Evolutionary conservation across 202 grass and related monocot species (phyloP).

Genomic region (Digitaria exilis): DNA sequence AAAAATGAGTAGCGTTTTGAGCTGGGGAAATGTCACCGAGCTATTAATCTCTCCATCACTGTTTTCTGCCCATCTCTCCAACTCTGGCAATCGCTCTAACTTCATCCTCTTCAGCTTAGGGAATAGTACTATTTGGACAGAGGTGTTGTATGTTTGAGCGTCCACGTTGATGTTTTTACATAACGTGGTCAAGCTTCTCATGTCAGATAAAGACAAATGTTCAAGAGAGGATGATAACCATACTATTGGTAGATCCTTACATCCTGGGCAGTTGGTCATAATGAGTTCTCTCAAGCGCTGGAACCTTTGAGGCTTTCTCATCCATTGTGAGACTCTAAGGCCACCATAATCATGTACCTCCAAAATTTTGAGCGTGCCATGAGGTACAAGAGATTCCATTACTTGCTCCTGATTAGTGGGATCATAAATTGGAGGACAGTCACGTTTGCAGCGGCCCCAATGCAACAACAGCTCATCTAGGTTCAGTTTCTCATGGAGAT

Average conservation of each 20-base stretch:
- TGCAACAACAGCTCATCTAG: not conserved
- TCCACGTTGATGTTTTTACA: not conserved
- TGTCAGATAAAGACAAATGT: accelerated
- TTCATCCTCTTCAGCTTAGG: not conserved
- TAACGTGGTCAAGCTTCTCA: not conserved
- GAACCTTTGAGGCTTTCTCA: not conserved
- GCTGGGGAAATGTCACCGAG: not conserved
- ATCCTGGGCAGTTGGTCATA: not conserved
- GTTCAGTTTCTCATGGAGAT: constrained; percentile 8
- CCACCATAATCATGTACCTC: not conserved
- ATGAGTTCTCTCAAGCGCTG: not conserved
- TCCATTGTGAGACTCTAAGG: not conserved
- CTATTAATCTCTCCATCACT: not conserved
- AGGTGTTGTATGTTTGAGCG: not conserved
- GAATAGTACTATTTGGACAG: not conserved
- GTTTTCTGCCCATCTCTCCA: constrained; percentile 18
- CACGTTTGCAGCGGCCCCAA: not conserved
- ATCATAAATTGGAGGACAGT: not conserved
- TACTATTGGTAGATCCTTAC: not conserved
- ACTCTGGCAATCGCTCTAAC: accelerated
- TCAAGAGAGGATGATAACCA: constrained; percentile 3
- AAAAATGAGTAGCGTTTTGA: not conserved
- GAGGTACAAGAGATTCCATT: not conserved
- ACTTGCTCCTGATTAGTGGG: not conserved
- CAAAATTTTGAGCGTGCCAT: not conserved